Conservation (phyloP, 2,329 filamentous ascomycete genomes). For the Phialocephala subalpina region DNA sequence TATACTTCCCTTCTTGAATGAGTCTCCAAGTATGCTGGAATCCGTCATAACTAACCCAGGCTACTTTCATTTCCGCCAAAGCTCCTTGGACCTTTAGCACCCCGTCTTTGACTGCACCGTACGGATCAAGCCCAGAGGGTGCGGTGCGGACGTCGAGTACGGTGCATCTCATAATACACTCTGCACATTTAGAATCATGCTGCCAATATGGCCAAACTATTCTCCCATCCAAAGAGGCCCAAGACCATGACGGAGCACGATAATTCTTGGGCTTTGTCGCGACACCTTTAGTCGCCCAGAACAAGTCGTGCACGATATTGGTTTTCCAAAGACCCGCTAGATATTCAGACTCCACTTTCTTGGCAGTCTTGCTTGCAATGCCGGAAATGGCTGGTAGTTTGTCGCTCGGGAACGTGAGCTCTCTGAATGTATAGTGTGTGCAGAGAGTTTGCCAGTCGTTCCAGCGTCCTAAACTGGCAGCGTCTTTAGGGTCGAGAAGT, state of each 20-base stretch:
- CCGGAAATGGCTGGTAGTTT: conserved; percentile 21
- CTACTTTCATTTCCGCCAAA: not conserved
- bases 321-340: conserved; percentile 21
- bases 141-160: conserved; percentile 25
- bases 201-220: conserved; percentile 20
- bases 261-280: conserved; percentile 7
- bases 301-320: conserved; percentile 13
- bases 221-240: conserved; percentile 17
- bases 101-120: conserved; percentile 26
- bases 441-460: conserved; percentile 19
- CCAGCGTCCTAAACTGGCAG: not conserved
- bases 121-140: conserved; percentile 23
- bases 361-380: conserved; percentile 10
- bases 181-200: not conserved
- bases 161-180: conserved; percentile 17
- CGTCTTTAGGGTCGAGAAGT: not conserved
- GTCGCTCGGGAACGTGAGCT: conserved; percentile 19
- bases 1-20: not conserved
- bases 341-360: conserved; percentile 4
- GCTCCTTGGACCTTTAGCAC: conserved; percentile 18
- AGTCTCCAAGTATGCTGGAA: not conserved
- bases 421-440: conserved; percentile 13
- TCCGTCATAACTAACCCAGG: not conserved
- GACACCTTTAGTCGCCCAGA: conserved; percentile 1
- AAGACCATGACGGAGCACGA: conserved; percentile 19